Evolutionary conservation across 1,139 yeast species (phyloP).

Genomic region (Ashbya aceris): DNA sequence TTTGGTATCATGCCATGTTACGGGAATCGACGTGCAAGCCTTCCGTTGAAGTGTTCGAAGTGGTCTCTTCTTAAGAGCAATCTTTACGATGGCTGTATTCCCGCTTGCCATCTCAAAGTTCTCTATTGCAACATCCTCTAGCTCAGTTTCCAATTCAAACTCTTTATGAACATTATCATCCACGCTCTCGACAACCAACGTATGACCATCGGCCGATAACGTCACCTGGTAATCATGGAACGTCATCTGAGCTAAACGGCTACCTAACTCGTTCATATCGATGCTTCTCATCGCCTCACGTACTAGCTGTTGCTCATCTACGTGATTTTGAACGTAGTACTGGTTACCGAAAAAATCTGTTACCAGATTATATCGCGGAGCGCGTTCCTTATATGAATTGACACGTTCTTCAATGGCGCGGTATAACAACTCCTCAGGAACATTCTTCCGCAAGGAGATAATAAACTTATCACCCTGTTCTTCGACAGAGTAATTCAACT

Average conservation of each 20-base stretch:
- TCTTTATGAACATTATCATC: constrained; percentile 16
- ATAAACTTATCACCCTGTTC: constrained; percentile 12
- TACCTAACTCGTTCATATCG: constrained; percentile 16
- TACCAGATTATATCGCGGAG: constrained; percentile 20
- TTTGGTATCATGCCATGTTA: no score
- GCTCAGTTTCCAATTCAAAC: constrained; percentile 16
- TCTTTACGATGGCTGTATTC: constrained; percentile 16
- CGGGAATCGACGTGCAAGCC: no score
- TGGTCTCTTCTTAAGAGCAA: constrained; percentile 12
- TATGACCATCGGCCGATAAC: constrained; percentile 21
- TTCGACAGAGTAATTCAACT: constrained; percentile 11
- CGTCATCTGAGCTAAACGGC: constrained; percentile 18
- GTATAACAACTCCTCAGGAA: constrained; percentile 11
- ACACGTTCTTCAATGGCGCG: constrained; percentile 13
- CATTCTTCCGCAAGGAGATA: constrained; percentile 16
- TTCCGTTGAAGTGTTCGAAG: no score
- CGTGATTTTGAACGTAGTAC: constrained; percentile 19
- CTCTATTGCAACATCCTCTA: constrained; percentile 18
- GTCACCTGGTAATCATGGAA: constrained; percentile 24
- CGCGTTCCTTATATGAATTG: constrained; percentile 10
- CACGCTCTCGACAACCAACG: constrained; percentile 15
- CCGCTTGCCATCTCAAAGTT: constrained; percentile 18
- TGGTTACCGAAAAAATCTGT: constrained; percentile 24
- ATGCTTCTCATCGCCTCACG: constrained; percentile 15
- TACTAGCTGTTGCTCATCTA: constrained; percentile 12